Base-by-base conservation (phyloP, 345 rosid species). In the Arabidopsis suecica region DNA sequence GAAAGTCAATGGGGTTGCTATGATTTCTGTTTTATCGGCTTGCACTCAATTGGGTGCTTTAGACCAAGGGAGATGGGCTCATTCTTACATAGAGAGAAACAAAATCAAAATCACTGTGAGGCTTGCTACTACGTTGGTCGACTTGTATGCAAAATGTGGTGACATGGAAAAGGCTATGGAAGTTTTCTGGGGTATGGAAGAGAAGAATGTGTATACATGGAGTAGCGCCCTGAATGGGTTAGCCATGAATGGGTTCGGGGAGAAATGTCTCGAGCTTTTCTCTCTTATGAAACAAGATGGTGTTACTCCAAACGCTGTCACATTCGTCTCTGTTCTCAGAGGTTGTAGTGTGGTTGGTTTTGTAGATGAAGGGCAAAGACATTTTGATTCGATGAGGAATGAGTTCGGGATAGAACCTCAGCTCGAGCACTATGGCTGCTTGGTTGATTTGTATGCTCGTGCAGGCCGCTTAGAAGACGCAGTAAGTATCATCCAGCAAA, bases 341-440 rank as follows among this genome's bases (percentile, higher is more conserved):
- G 95, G 83, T 10, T 89, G 95, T 51, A 81, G 82, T 49, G 86
- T 79, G 28, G 75, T 82, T 63, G 88, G 95, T 42, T 69, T 85
- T 9, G 88, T 87, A 0, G 83, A 82, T 32, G 86, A 86, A 77
- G 95, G 95, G 9, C 69, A 68, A 22, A 38, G 54, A 44, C 83
- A 86, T 44, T 87, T 86, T 28, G 73, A 77, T 53, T 81, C 87
- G 0, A 87, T 87, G 95, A 80, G 58, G 53, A 66, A 49, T 54
- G 83, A 72, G 20, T 86, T 84, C 36, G 85, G 78, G 67, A 78
- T 86, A 60, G 87, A 89, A 59, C 88, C 91, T 68, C 69, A 64
- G 30, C 65, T 81, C 3, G 90, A 86, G 83, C 95, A 87, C 72
- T 89, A 89, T 48, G 95, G 95, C 47, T 87, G 95, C 80, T 79